phyloP scores from a whole-genome alignment of 1,284 basidiomycete genomes.

The Ceratobasidium sp. region DNA sequence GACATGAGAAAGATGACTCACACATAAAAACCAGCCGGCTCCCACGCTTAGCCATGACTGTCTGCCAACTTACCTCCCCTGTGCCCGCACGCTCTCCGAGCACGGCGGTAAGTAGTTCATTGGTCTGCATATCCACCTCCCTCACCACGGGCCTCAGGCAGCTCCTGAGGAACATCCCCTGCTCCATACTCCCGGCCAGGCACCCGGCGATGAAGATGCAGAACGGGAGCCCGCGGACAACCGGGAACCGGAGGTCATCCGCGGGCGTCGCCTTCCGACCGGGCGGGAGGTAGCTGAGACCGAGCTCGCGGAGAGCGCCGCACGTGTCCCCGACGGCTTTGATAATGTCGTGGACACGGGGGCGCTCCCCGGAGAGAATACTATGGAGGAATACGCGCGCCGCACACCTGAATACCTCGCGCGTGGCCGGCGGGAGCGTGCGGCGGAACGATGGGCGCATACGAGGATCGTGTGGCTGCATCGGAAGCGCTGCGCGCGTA shows the following conservation, averaged over 20 bases:
- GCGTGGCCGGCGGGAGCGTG: conserved; percentile 40
- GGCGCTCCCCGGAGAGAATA: conserved; percentile 39
- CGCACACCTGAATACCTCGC: conserved; percentile 41
- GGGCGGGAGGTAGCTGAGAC: conserved; percentile 41
- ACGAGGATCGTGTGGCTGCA: neutral
- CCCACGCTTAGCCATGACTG: conserved; percentile 31
- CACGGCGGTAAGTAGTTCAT: conserved; percentile 36
- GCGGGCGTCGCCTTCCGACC: conserved; percentile 25
- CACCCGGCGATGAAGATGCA: conserved; percentile 42
- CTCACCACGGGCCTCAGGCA: conserved; percentile 36
- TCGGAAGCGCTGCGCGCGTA: neutral
- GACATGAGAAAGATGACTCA: neutral
- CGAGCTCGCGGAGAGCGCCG: conserved; percentile 37
- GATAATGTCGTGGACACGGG: conserved; percentile 40
- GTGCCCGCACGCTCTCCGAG: conserved; percentile 38
- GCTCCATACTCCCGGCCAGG: conserved; percentile 44
- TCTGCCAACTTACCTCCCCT: conserved; percentile 37
- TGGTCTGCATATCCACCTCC: conserved; percentile 43
- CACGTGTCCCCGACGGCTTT: conserved; percentile 36
- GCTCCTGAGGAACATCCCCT: conserved; percentile 41
- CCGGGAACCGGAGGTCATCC: conserved; percentile 41
- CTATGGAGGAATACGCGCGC: conserved; percentile 35
- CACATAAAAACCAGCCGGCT: conserved; percentile 40
- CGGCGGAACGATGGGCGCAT: conserved; percentile 22
- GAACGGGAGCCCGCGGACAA: conserved; percentile 39